A percentile compares a stretch with the other conserved stretches of the same genome.
Evolutionary conservation across 306 rosid genomes (phyloP).

Genomic region (Quercus bicolor): DNA sequence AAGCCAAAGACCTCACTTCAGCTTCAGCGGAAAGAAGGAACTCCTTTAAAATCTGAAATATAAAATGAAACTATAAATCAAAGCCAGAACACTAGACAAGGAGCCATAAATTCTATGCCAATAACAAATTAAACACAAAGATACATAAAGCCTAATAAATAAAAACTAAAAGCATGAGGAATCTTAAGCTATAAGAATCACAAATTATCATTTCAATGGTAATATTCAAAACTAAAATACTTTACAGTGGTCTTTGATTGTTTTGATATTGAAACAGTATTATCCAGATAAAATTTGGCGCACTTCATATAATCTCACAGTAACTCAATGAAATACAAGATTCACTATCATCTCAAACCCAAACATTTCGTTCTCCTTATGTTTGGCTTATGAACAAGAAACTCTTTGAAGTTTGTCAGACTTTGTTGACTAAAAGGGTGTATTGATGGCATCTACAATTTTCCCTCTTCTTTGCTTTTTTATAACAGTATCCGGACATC

Average conservation of each 20-base stretch:
- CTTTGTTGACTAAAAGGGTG: not conserved
- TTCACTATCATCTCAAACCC: not conserved
- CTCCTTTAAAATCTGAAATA: slow-evolving; percentile 57
- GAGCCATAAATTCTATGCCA: not conserved
- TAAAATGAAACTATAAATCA: not conserved
- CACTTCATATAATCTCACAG: slow-evolving; percentile 6
- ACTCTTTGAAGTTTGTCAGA: not conserved
- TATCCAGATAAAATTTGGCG: not conserved
- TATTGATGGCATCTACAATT: not conserved
- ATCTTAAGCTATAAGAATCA: not conserved
- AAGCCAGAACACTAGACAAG: not conserved
- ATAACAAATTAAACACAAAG: not conserved
- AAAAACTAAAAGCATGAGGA: not conserved
- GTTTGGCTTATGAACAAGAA: not conserved
- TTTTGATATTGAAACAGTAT: not conserved
- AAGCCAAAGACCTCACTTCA: slow-evolving; percentile 83
- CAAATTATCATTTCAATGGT: not conserved
- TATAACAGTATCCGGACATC: too few relatives aligned
- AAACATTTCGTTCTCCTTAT: not conserved
- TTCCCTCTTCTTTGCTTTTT: too few relatives aligned
- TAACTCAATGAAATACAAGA: slow-evolving; percentile 19
- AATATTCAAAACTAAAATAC: not conserved
- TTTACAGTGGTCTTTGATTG: not conserved
- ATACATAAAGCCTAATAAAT: not conserved
- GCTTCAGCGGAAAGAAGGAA: slow-evolving; percentile 86